Conservation (phyloP, 257 asterid species). For the Capsicum rhomboideum region DNA sequence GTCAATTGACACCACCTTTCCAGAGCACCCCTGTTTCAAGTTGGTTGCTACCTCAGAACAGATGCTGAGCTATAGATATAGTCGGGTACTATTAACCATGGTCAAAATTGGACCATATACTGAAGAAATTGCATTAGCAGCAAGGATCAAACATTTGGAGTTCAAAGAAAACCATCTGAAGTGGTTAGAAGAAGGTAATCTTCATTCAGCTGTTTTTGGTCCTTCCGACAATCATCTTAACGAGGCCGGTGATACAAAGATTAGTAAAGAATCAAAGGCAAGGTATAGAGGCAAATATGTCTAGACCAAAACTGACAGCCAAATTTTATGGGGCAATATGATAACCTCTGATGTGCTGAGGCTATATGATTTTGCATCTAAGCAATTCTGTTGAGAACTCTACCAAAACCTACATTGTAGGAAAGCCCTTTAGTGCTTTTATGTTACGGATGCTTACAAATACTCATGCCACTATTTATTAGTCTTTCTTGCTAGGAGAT, state of each 20-base stretch:
- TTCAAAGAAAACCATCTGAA: conserved; percentile 81
- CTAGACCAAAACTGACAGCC: conserved; percentile 21
- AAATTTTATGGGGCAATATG: not conserved
- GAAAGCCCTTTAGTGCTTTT: not conserved
- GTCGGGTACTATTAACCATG: conserved; percentile 72
- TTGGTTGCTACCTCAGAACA: conserved; percentile 67
- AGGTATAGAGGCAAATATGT: conserved; percentile 95
- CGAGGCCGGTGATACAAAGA: conserved; percentile 35
- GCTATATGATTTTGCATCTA: not conserved
- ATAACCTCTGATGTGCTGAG: not conserved
- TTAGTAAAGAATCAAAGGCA: conserved; percentile 48
- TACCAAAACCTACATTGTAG: not conserved
- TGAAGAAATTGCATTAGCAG: conserved; percentile 60
- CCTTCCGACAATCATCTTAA: conserved; percentile 39
- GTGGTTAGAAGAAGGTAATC: conserved; percentile 92
- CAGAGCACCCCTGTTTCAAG: conserved; percentile 88
- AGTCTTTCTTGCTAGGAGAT: not conserved
- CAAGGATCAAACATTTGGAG: conserved; percentile 56
- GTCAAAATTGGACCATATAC: conserved; percentile 56
- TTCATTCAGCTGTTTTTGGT: conserved; percentile 89
- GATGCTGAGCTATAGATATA: conserved; percentile 86
- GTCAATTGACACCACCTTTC: conserved; percentile 48
- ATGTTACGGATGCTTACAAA: not conserved
- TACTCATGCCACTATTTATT: not conserved
- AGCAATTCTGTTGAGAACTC: not conserved